phyloP scores from a whole-genome alignment of 1,284 basidiomycete species.

The Cryptococcus maquisensis region DNA sequence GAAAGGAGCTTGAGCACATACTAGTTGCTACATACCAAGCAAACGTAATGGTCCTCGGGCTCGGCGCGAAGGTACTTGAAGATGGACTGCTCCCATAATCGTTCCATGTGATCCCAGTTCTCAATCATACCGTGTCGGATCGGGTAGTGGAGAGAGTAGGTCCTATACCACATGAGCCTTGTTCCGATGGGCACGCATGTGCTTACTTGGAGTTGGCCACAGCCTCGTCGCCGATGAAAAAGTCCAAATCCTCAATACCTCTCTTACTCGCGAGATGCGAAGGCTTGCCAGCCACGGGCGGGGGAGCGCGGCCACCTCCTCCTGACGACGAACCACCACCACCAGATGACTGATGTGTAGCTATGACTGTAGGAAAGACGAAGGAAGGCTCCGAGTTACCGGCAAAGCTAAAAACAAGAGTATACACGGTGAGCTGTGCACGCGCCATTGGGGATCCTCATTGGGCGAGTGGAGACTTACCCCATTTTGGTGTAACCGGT shows the following conservation, averaged over 20 bases:
- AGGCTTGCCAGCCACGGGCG: slow-evolving; percentile 64
- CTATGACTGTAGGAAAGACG: slow-evolving; percentile 94
- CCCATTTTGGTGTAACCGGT: slow-evolving; percentile 98
- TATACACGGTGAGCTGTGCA: background rate
- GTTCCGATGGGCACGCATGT: background rate
- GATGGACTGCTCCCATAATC: slow-evolving; percentile 99
- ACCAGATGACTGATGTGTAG: slow-evolving; percentile 59
- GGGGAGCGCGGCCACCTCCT: slow-evolving; percentile 49
- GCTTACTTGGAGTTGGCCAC: slow-evolving; percentile 78
- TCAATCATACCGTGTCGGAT: slow-evolving; percentile 98
- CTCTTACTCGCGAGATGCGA: slow-evolving; percentile 92
- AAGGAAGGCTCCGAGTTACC: slow-evolving; percentile 99
- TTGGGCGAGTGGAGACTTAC: slow-evolving; percentile 52
- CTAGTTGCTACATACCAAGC: slow-evolving; percentile 61
- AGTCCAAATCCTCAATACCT: slow-evolving; percentile 98
- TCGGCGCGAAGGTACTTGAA: slow-evolving; percentile 99
- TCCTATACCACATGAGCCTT: slow-evolving; percentile 52
- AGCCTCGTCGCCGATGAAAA: slow-evolving; percentile 98
- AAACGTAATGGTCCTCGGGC: slow-evolving; percentile 98
- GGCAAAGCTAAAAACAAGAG: slow-evolving; percentile 67
- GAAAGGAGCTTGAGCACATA: background rate
- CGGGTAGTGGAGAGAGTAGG: slow-evolving; percentile 91
- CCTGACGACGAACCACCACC: slow-evolving; percentile 54
- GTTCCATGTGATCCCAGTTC: slow-evolving; percentile 99
- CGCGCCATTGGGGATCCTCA: background rate